Base-by-base conservation (phyloP, 768 basidiomycete genomes). In the Chalciporus chontae region DNA sequence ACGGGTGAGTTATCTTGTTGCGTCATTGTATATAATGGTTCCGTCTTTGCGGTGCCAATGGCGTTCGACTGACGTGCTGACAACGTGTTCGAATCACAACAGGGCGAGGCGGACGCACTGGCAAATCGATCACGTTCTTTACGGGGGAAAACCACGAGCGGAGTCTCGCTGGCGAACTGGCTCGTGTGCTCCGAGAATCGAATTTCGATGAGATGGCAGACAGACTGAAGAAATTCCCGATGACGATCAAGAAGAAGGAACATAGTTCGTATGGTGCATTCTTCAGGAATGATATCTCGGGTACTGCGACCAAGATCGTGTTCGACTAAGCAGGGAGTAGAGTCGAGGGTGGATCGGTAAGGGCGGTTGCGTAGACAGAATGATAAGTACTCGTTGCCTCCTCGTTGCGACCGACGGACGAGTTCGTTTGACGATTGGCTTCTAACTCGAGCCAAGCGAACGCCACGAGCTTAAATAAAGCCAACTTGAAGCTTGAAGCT, bases 171-270 rank as follows among this genome's bases (percentile, higher is more conserved):
- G 96, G 96, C 8, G 95, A 97, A 67, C 79, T 97, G 48, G 93
- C 92, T 57, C 79, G 90, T 8, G 91, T 99, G 36, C 76, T 98
- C 47, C 73, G 86, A 45, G 96, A 98, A 66, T 86, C 87, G 40
- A 90, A 87, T 26, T 90, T 89, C 55, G 81, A 87, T 49, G 80
- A 84, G 42, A 82, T 87, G 56, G 84, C 71, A 5, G 66, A 67
- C 46, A 58, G 49, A 21, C 73, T 96, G 70, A 81, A 84, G 51
- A 84, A 85, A 61, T 97, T 96, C 76, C 92, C 93, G 44, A 91
- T 94, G 80, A 90, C 94, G 51, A 92, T 98, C 73, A 96, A 95
- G 76, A 98, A 98, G 78, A 91, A 84, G 77, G 81, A 86, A 58
- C 94, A 97, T 61, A 74, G 90, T 17, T 86, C 81, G 37, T 97